Percentiles rank a stretch among this genome's conserved stretches.
Evolutionary conservation across 352 stramenopile genomes (phyloP).

Genomic region (Globisporangium irregulare): DNA sequence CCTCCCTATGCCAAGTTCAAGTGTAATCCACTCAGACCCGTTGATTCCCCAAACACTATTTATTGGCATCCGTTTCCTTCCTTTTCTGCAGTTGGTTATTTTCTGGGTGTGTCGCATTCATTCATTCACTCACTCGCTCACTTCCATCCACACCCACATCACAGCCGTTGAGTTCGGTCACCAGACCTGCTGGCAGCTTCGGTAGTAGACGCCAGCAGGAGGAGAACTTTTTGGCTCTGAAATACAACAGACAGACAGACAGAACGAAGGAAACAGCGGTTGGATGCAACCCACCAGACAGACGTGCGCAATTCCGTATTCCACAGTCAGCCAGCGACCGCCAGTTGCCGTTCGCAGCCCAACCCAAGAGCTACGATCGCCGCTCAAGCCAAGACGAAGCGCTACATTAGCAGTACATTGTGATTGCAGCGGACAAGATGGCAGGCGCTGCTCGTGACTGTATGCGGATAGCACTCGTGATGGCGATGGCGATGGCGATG

Average conservation of each 20-base stretch:
- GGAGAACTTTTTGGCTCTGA: not conserved
- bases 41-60: not conserved
- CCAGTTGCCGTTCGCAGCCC: not conserved
- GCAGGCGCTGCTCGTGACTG: not conserved
- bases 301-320: not conserved
- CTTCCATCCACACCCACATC: not conserved
- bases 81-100: not conserved
- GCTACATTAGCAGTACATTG: not conserved
- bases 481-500: not conserved
- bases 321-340: not conserved
- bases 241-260: not conserved
- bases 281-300: not conserved
- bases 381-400: not conserved
- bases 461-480: not conserved
- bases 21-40: not conserved
- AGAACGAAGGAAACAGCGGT: not conserved
- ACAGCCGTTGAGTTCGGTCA: not conserved
- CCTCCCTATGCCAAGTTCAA: conserved; percentile 8
- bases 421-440: not conserved
- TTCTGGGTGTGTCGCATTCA: not conserved
- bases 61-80: not conserved
- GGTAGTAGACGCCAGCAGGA: not conserved
- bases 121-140: not conserved
- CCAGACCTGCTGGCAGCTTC: too few relatives aligned
- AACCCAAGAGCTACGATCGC: not conserved